Evolutionary conservation across 2,329 filamentous ascomycete species (phyloP).

Genomic region (Simplicillium aogashimaense): DNA sequence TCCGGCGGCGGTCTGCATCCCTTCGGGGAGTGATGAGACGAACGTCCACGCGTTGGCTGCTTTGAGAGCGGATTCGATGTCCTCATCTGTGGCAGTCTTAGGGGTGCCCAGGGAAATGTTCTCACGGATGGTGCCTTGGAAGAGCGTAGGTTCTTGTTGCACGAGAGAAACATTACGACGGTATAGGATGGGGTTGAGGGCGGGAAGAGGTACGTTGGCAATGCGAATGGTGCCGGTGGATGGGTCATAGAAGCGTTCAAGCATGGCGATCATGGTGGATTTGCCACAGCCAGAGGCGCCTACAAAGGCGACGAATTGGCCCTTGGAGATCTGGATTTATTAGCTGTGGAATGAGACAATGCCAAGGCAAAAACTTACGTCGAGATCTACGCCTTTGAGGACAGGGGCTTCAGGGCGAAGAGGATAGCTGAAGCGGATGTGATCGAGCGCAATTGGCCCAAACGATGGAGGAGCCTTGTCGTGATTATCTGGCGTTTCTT

Average conservation of each 20-base stretch:
- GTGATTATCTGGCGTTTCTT: constrained; percentile 28
- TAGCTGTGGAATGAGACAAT: constrained; percentile 11
- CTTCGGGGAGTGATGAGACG: constrained; percentile 77
- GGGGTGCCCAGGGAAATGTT: constrained; percentile 55
- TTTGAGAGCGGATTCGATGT: constrained; percentile 31
- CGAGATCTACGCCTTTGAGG: constrained; percentile 31
- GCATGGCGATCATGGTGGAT: constrained; percentile 46
- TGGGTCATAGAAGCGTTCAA: constrained; percentile 35
- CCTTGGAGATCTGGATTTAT: constrained; percentile 28
- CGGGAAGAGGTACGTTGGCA: constrained; percentile 28
- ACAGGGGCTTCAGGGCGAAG: constrained; percentile 27
- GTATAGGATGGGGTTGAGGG: constrained; percentile 38
- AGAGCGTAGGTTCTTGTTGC: constrained; percentile 54
- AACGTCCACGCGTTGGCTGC: constrained; percentile 41
- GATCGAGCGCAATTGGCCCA: constrained; percentile 34
- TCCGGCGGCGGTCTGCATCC: constrained; percentile 79
- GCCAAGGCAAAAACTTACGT: constrained; percentile 10
- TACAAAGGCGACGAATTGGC: constrained; percentile 43
- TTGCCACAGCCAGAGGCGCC: constrained; percentile 50
- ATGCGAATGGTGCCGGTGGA: constrained; percentile 35
- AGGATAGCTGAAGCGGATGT: constrained; percentile 57
- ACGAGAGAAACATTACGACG: constrained; percentile 43
- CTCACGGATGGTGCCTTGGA: constrained; percentile 71
- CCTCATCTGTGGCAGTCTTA: constrained; percentile 11
- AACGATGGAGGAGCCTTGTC: constrained; percentile 23